A percentile compares a stretch with the other conserved stretches of the same genome.
Conservation (phyloP, 768 basidiomycete species). For the Psilocybe subaeruginosa region DNA sequence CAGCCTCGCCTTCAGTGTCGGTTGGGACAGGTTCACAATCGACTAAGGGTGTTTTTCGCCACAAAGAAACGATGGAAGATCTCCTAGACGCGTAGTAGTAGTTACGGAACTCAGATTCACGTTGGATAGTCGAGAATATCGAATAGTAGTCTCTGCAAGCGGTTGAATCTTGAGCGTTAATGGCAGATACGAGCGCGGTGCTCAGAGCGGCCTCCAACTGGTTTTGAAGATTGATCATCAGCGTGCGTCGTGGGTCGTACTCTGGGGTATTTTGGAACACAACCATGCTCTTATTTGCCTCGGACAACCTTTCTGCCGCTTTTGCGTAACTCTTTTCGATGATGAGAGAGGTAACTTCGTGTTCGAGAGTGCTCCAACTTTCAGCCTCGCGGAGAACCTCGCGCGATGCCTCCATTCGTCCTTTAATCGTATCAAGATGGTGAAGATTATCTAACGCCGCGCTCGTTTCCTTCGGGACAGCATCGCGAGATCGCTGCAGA, state of each 20-base stretch:
- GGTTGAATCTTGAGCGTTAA: conserved; percentile 75
- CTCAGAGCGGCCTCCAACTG: conserved; percentile 92
- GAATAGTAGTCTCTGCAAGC: conserved; percentile 78
- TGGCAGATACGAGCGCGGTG: conserved; percentile 87
- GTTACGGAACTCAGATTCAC: conserved; percentile 90
- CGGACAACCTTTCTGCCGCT: conserved; percentile 89
- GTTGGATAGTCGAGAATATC: conserved; percentile 90
- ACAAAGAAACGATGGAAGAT: conserved; percentile 61
- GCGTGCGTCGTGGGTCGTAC: conserved; percentile 81
- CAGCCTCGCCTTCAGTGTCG: conserved; percentile 16
- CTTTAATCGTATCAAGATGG: conserved; percentile 81
- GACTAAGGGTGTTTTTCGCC: conserved; percentile 62
- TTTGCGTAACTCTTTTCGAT: conserved; percentile 79
- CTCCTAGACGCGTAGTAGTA: conserved; percentile 92
- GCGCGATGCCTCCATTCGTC: conserved; percentile 84
- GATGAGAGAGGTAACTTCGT: conserved; percentile 88
- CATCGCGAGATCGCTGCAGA: conserved; percentile 52
- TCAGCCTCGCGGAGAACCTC: conserved; percentile 94
- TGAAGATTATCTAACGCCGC: conserved; percentile 77
- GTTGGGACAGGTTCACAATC: conserved; percentile 41
- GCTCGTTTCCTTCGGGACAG: conserved; percentile 60
- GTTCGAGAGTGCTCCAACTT: conserved; percentile 94
- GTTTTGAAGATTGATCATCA: conserved; percentile 94
- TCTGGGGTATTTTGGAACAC: conserved; percentile 93
- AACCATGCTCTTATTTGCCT: conserved; percentile 87